Conservation (phyloP, 352 stramenopile species). For the Phytophthora palmivora region DNA sequence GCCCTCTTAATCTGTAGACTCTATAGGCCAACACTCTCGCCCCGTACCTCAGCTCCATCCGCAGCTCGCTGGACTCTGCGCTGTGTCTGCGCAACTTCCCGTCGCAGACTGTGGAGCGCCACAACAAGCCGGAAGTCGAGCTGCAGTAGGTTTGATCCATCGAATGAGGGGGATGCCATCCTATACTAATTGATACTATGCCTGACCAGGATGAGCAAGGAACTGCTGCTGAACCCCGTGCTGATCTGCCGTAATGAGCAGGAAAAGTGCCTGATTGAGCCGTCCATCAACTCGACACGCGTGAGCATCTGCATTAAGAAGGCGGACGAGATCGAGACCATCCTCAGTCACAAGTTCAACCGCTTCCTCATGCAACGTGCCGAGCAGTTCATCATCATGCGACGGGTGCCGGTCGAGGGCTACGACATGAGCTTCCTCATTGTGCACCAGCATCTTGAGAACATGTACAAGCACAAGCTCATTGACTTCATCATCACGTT, state of each 20-base stretch:
- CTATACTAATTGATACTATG: conserved; percentile 5
- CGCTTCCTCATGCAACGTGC: conserved; percentile 96
- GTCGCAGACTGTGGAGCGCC: conserved; percentile 95
- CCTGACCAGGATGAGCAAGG: conserved; percentile 82
- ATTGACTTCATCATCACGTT: conserved; percentile 98
- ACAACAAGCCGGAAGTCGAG: conserved; percentile 97
- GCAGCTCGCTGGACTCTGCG: conserved; percentile 91
- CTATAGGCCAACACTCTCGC: conserved; percentile 84
- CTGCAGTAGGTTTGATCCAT: conserved; percentile 61
- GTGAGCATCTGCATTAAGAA: conserved; percentile 97
- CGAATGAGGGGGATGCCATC: background rate
- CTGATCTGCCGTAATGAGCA: conserved; percentile 94
- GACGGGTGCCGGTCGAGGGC: conserved; percentile 90
- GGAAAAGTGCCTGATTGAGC: conserved; percentile 95
- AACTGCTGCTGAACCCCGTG: conserved; percentile 94
- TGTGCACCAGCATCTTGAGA: conserved; percentile 94
- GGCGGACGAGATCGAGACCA: conserved; percentile 93
- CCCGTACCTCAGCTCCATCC: conserved; percentile 94
- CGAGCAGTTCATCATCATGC: conserved; percentile 96
- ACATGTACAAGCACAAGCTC: conserved; percentile 97
- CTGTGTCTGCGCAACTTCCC: conserved; percentile 96
- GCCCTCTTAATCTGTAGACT: background rate
- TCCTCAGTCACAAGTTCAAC: conserved; percentile 96
- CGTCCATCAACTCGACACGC: conserved; percentile 95
- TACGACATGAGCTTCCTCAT: conserved; percentile 98